phyloP scores from a whole-genome alignment of 106 monocot species.

The Acanthochlamys bracteata region DNA sequence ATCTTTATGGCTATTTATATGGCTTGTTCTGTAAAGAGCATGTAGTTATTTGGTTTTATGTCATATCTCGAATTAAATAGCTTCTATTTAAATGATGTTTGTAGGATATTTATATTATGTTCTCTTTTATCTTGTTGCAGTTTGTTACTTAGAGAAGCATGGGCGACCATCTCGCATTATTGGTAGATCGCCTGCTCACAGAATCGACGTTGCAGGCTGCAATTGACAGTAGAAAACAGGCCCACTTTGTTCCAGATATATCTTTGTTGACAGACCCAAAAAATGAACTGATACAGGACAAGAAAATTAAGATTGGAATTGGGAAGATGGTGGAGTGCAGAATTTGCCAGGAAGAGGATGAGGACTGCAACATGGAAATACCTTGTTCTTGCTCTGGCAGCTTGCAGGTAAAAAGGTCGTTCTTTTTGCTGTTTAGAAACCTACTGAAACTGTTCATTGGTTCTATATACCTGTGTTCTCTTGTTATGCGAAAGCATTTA shows the following conservation, averaged over 20 bases:
- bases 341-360: constrained; percentile 81
- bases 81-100: too few species aligned
- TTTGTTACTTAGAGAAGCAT: constrained; percentile 10
- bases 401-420: constrained; percentile 38
- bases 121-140: not conserved
- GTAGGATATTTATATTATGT: not conserved
- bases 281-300: constrained; percentile 2
- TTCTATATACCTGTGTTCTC: too few species aligned
- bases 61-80: too few species aligned
- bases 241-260: not conserved
- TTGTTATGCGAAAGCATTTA: too few species aligned
- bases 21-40: too few species aligned
- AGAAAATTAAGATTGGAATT: constrained; percentile 2
- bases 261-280: not conserved
- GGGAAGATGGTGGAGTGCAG: constrained; percentile 50
- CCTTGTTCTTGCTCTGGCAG: constrained; percentile 83
- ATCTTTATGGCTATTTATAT: too few species aligned
- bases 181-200: constrained; percentile 65
- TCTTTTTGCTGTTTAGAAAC: not conserved
- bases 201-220: constrained; percentile 52
- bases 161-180: constrained; percentile 61
- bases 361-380: constrained; percentile 46
- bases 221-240: constrained; percentile 27
- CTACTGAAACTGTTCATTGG: too few species aligned
- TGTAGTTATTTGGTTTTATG: too few species aligned